Conservation (phyloP, 495 filamentous ascomycete genomes). For the Aspergillus avenaceus region DNA sequence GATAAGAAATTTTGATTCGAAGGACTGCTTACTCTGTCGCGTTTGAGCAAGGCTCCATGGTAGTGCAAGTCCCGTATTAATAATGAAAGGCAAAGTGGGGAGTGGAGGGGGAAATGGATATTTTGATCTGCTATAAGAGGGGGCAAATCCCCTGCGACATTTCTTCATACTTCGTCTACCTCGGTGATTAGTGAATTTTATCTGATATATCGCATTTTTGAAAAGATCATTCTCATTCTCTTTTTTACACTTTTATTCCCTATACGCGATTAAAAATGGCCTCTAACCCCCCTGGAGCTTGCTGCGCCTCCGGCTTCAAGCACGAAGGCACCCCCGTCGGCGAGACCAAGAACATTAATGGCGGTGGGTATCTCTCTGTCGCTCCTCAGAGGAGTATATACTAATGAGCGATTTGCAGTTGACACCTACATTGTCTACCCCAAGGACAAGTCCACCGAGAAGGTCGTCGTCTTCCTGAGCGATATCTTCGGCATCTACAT, state of each 20-base stretch:
- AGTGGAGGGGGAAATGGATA: neutral
- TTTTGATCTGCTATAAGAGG: neutral
- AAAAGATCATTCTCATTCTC: neutral
- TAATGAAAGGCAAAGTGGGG: conserved; percentile 5
- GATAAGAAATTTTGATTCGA: no score
- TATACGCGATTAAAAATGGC: conserved; percentile 42
- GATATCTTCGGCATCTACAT: conserved; percentile 71
- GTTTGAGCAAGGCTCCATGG: no score
- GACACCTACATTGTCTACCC: conserved; percentile 40
- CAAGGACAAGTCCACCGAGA: conserved; percentile 37
- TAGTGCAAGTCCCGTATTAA: neutral
- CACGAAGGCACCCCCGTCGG: conserved; percentile 41
- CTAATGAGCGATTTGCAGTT: conserved; percentile 20
- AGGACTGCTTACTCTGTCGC: no score
- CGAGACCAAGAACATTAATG: conserved; percentile 37
- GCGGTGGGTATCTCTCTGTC: conserved; percentile 30
- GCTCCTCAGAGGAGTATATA: conserved; percentile 17
- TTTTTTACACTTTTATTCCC: neutral
- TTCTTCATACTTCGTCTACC: no score
- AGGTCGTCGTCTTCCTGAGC: conserved; percentile 46
- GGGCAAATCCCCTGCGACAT: no score
- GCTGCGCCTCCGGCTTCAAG: conserved; percentile 54
- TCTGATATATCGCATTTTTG: neutral
- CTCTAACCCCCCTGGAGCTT: conserved; percentile 52
- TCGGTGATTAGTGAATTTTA: no score